Percentiles rank a stretch among this genome's conserved stretches.
These are phyloP conservation scores for Gyromitra esculenta DNA, from an alignment of 2,329 filamentous ascomycete species.

Conservation along the genomic window DNA sequence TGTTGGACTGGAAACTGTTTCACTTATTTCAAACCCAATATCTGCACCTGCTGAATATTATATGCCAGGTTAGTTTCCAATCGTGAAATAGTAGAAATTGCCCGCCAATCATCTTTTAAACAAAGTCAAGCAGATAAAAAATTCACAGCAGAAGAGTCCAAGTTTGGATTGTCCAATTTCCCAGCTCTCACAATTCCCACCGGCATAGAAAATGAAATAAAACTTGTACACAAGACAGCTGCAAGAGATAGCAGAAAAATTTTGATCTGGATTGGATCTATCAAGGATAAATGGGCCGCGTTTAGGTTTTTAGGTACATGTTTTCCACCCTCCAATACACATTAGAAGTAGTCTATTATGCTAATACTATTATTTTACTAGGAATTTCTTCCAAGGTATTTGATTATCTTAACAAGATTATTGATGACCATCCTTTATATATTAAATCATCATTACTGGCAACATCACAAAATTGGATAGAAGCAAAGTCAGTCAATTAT, in stretches of 20 bases:
- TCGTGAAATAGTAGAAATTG: neutral
- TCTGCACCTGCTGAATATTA: neutral
- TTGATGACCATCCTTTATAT: neutral
- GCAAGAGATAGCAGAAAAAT: neutral
- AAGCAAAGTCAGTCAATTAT: constrained; percentile 74
- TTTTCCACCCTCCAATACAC: neutral
- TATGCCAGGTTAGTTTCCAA: constrained; percentile 2
- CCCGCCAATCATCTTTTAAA: constrained; percentile 10
- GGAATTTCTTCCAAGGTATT: constrained; percentile 19
- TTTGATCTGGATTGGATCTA: neutral
- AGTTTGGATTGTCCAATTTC: neutral
- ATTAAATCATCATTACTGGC: neutral
- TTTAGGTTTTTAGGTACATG: neutral
- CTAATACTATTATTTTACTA: neutral
- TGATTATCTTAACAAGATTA: neutral
- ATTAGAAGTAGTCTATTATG: neutral
- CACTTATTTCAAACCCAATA: neutral
- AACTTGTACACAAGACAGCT: neutral
- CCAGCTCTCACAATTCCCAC: neutral
- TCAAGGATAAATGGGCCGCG: neutral
- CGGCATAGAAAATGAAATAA: neutral
- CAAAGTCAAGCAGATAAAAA: constrained; percentile 8
- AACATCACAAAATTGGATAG: constrained; percentile 39
- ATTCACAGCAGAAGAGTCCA: neutral
- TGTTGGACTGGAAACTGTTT: neutral